Evolutionary conservation across 768 basidiomycete genomes (phyloP).

Genomic region (Lyophyllum shimeji): DNA sequence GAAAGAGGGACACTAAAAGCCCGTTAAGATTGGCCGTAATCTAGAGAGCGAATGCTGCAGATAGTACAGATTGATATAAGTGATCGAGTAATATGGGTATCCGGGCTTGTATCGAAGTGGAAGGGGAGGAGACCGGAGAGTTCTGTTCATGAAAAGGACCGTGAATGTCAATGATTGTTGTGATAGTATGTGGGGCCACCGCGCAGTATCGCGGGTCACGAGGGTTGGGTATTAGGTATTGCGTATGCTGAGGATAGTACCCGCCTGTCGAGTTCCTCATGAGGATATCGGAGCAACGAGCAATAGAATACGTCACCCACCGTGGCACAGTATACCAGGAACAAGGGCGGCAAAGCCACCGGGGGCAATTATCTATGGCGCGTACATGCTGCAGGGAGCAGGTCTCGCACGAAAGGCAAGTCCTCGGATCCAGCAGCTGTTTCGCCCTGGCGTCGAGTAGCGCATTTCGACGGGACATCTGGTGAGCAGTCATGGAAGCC

Average conservation of each 20-base stretch:
- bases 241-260: conserved; percentile 8
- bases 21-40: background rate
- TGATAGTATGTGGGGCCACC: conserved; percentile 11
- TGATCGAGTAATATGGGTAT: conserved; percentile 21
- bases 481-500: conserved; percentile 46
- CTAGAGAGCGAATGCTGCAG: conserved; percentile 15
- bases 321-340: conserved; percentile 11
- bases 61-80: conserved; percentile 23
- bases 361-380: conserved; percentile 8
- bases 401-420: conserved; percentile 2
- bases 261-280: conserved; percentile 2
- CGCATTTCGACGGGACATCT: conserved; percentile 4
- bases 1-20: background rate
- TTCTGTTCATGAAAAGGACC: conserved; percentile 19
- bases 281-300: background rate
- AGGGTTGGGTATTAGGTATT: conserved; percentile 16
- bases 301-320: conserved; percentile 8
- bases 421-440: background rate
- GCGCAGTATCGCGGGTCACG: conserved; percentile 11
- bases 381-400: conserved; percentile 3
- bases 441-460: background rate
- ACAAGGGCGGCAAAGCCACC: conserved; percentile 11
- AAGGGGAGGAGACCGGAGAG: conserved; percentile 5
- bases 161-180: conserved; percentile 23
- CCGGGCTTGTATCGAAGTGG: conserved; percentile 12